A percentile compares a stretch with the other conserved stretches of the same genome.
Evolutionary conservation across 2,329 filamentous ascomycete species (phyloP).

Genomic region (Colletotrichum salicis): DNA sequence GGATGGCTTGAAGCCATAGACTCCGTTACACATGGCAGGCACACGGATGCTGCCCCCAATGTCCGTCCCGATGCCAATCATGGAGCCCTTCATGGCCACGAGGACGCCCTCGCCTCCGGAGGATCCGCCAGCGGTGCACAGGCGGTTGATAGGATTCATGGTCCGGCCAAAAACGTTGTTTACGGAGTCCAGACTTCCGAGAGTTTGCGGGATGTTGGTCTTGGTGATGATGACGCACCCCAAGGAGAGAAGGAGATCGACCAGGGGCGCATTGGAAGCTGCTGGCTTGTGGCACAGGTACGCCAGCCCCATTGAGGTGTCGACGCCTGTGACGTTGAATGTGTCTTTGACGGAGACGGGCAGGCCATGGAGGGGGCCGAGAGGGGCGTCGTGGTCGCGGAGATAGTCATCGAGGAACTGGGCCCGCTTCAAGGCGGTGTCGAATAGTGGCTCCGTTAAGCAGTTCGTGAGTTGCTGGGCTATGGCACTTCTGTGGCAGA

Average conservation of each 20-base stretch:
- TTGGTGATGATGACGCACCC: slow-evolving; percentile 38
- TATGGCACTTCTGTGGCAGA: slow-evolving; percentile 41
- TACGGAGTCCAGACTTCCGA: slow-evolving; percentile 36
- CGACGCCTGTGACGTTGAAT: slow-evolving; percentile 55
- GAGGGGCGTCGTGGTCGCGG: slow-evolving; percentile 49
- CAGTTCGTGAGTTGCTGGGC: slow-evolving; percentile 69
- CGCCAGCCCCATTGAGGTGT: slow-evolving; percentile 55
- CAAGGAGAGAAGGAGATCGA: slow-evolving; percentile 44
- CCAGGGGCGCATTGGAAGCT: slow-evolving; percentile 42
- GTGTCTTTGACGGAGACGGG: slow-evolving; percentile 64
- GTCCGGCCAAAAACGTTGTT: slow-evolving; percentile 32
- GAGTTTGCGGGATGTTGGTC: slow-evolving; percentile 43
- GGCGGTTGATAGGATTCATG: slow-evolving; percentile 30
- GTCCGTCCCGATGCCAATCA: slow-evolving; percentile 29
- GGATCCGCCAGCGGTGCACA: slow-evolving; percentile 28
- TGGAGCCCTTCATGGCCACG: slow-evolving; percentile 20
- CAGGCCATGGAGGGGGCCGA: slow-evolving; percentile 71
- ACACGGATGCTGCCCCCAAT: slow-evolving; percentile 32
- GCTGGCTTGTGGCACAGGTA: slow-evolving; percentile 46
- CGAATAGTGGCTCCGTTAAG: slow-evolving; percentile 63
- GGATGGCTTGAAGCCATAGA: slow-evolving; percentile 33
- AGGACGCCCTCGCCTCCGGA: slow-evolving; percentile 30
- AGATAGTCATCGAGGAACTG: slow-evolving; percentile 59
- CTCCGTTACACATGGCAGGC: slow-evolving; percentile 31
- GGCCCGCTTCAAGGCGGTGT: slow-evolving; percentile 58